Base-by-base conservation (phyloP, 805 yeast species). In the Hanseniaspora mollemarum region DNA sequence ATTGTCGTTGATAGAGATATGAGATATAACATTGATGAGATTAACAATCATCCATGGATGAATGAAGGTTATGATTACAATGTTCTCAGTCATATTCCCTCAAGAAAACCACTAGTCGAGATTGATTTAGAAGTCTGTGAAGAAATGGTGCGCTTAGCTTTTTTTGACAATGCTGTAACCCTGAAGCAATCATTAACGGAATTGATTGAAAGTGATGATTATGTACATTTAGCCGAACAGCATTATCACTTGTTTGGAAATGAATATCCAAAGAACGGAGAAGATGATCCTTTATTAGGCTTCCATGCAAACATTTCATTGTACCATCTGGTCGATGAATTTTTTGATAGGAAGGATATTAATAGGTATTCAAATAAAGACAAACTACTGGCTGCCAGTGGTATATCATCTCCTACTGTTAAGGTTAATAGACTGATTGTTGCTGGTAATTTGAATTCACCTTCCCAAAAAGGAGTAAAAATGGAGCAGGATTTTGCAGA, bases 1-100 rank as follows among this genome's bases (percentile, higher is more conserved):
- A 72, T 92, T 52, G 95, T 88, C 26, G 97, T 92, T 4, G 85
- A 87, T 59, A 95, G 96, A 6, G 62, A 69, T 6, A 78, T 79
- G 54, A 78, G 99, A 61, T 95, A 95, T 1, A 66, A 82, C 0
- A 70, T 92, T 52, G 71, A 72, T 48, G 95, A 87, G 62, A 84
- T 92, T 7, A 72, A 84, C 57, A 73, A 75, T 52, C 97, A 92
- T 60, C 95, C 95, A 1, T 92, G 98, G 98, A 86, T 92, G 90
- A 74, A 73, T 51, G 80, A 80, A 62, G 96, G 96, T 32, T 87
- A 76, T 61, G 95, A 87, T 51, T 75, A 75, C 32, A 75, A 81
- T 0, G 81, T 84, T 0, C 73, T 79, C 10, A 78, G 79, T 40
- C 82, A 80, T 61, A 66, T 92, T 36, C 96, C 97, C 0, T 74